A percentile compares a stretch with the other conserved stretches of the same genome.
Evolutionary conservation across 2,329 filamentous ascomycete genomes (phyloP).

Genomic region (Pseudocercospora ulei): DNA sequence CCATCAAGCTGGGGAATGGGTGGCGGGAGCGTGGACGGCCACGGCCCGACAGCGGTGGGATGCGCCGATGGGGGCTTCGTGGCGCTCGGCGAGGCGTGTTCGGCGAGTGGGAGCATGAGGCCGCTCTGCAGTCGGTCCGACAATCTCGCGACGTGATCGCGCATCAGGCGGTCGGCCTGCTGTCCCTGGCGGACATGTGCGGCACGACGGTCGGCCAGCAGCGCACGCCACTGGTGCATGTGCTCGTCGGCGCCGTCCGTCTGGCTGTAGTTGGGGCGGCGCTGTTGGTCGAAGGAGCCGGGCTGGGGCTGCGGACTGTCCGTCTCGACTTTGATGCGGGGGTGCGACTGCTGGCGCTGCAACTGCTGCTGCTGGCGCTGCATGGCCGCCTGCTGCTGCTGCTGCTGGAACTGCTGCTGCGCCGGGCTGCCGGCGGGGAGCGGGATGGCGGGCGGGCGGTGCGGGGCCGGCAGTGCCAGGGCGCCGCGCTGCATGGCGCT

Average conservation of each 20-base stretch:
- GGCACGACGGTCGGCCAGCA: slow-evolving; percentile 51
- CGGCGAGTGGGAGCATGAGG: slow-evolving; percentile 61
- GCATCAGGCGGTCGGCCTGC: slow-evolving; percentile 59
- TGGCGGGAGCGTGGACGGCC: slow-evolving; percentile 9
- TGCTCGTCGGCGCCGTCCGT: slow-evolving; percentile 62
- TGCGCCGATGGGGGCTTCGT: slow-evolving; percentile 30
- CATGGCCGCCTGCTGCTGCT: slow-evolving; percentile 36
- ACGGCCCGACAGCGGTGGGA: slow-evolving; percentile 6
- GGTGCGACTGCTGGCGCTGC: slow-evolving; percentile 34
- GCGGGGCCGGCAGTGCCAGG: slow-evolving; percentile 31
- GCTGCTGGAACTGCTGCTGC: slow-evolving; percentile 33
- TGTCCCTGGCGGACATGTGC: slow-evolving; percentile 45
- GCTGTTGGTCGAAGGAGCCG: slow-evolving; percentile 32
- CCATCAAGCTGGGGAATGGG: slow-evolving; percentile 47
- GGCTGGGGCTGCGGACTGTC: slow-evolving; percentile 27
- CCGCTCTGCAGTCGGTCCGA: slow-evolving; percentile 64
- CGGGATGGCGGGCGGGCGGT: slow-evolving; percentile 33
- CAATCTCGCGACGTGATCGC: slow-evolving; percentile 55
- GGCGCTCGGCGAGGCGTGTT: slow-evolving; percentile 36
- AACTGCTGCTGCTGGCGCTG: slow-evolving; percentile 29
- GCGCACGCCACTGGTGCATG: slow-evolving; percentile 48
- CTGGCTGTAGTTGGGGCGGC: slow-evolving; percentile 49
- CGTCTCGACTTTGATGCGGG: slow-evolving; percentile 34
- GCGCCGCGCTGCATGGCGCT: slow-evolving; percentile 46
- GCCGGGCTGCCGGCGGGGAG: slow-evolving; percentile 34